Evolutionary conservation across 164 flowering plant genomes (phyloP), one percentile per base, ranked within the genome.

Genomic region (Umbellularia californica): DNA sequence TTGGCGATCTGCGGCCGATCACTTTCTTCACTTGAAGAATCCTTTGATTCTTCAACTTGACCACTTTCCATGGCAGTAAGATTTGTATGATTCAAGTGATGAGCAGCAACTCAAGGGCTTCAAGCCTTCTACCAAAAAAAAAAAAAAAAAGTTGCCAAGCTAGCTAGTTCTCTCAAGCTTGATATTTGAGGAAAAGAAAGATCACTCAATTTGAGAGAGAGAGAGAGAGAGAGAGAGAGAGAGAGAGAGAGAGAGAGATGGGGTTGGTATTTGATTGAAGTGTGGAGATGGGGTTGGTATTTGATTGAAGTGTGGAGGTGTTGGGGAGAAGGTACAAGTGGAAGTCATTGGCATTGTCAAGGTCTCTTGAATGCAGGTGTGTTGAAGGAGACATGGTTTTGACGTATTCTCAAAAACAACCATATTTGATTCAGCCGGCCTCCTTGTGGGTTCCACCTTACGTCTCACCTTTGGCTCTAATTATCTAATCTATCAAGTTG

Each of bases 21-120:
- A 25, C 62, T 73, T 68, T 83, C 85, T 22, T 86, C 84, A 30
- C 81, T 79, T 2, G 83, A 83, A 7, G 47, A 41, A 3, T 63
- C 72, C 75, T 58, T 78, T 3, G 84, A 70, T 63, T 79, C 76
- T 50, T 69, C 73, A 50, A 68, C 76, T 24, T 65, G 80, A 58
- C 66, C 65, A 5, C 81, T 75, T 64, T 81, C 83, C 87, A 82
- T 83, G 3, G 24, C 22, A 2, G 50, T 3, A 24, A 3, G 68
- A 11, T 9, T 75, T 69, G 67, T 41, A 28, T 41, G 47, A 41
- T 11, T 41, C 47, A 7, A 41, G 47, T 9, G 47, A 41, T 41
- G 47, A 41, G 10, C 10, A 41, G 47, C 1, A 41, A 41, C 47
- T 7, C 11, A 41, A 9, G 47, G 9, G 11, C 11, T 30, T 30